Conservation (phyloP, 208 protist species). For the Leishmania braziliensis region DNA sequence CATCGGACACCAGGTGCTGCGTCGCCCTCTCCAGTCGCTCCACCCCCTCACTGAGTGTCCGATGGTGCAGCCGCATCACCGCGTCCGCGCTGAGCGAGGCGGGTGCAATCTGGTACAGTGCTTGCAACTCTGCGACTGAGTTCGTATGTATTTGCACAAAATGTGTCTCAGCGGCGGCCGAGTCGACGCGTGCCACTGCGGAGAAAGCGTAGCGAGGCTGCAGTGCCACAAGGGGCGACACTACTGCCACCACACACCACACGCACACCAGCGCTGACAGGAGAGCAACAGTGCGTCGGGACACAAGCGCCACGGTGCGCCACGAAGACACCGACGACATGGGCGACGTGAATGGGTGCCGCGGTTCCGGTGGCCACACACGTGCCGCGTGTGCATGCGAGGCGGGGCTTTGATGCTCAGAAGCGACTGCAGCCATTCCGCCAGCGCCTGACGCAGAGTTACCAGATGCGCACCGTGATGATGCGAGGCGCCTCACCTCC, state of each 20-base stretch:
- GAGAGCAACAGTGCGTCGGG: neutral
- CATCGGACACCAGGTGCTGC: slow-evolving; percentile 34
- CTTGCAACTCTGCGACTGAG: slow-evolving; percentile 66
- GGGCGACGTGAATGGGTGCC: slow-evolving; percentile 8
- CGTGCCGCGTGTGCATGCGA: neutral
- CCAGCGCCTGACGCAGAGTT: neutral
- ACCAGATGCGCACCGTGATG: neutral
- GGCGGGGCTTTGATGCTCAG: neutral
- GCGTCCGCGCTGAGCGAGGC: slow-evolving; percentile 38
- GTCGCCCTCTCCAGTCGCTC: slow-evolving; percentile 74
- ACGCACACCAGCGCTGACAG: neutral
- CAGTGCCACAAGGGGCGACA: slow-evolving; percentile 28
- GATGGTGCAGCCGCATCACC: slow-evolving; percentile 52
- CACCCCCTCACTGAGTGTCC: slow-evolving; percentile 65
- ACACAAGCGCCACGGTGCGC: neutral
- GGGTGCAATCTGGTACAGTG: slow-evolving; percentile 59
- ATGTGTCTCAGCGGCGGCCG: slow-evolving; percentile 24
- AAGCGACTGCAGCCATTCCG: neutral
- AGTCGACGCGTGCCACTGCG: neutral
- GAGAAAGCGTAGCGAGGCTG: slow-evolving; percentile 18
- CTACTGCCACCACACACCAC: slow-evolving; percentile 13
- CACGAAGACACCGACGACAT: neutral
- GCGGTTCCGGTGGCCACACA: neutral
- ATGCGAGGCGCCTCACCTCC: neutral
- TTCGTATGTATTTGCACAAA: slow-evolving; percentile 62